phyloP scores from a whole-genome alignment of 495 filamentous ascomycete genomes.

The Hypoxylon crocopeplum region DNA sequence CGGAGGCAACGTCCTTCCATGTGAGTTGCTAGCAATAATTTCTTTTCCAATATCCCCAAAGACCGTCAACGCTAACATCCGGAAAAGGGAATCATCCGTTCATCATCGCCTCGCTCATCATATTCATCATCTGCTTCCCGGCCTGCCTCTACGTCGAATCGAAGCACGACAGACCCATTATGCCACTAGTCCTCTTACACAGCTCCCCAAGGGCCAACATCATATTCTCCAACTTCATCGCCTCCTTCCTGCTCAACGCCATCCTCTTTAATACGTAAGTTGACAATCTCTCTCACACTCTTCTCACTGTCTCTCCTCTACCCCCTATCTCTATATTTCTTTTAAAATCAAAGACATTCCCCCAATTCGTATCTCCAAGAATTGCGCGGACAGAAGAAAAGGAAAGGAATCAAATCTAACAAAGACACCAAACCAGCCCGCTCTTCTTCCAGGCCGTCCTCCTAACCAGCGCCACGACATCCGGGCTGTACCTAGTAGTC shows the following conservation, averaged over 20 bases:
- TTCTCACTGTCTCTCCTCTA: neutral
- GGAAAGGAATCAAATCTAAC: conserved; percentile 1
- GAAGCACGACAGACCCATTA: conserved; percentile 67
- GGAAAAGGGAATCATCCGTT: conserved; percentile 68
- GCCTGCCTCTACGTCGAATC: conserved; percentile 69
- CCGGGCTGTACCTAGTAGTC: conserved; percentile 72
- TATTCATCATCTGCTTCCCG: conserved; percentile 62
- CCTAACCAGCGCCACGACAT: conserved; percentile 71
- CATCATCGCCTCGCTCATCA: conserved; percentile 66
- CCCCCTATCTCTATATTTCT: too few relatives aligned
- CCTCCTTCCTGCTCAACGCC: conserved; percentile 67
- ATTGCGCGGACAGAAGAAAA: too few relatives aligned
- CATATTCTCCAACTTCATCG: conserved; percentile 75
- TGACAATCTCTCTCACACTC: neutral
- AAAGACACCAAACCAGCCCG: conserved; percentile 49
- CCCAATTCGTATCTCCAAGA: too few relatives aligned
- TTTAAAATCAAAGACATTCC: too few relatives aligned
- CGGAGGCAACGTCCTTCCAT: conserved; percentile 77
- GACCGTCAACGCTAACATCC: conserved; percentile 6
- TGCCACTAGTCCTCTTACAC: conserved; percentile 70
- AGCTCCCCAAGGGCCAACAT: conserved; percentile 67
- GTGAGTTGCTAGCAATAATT: conserved; percentile 32
- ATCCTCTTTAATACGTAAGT: conserved; percentile 73
- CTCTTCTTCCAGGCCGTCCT: conserved; percentile 84
- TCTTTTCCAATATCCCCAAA: neutral